A percentile compares a stretch with the other conserved stretches of the same genome.
phyloP scores from a whole-genome alignment of 257 asterid species.

The Solanum rostratum region DNA sequence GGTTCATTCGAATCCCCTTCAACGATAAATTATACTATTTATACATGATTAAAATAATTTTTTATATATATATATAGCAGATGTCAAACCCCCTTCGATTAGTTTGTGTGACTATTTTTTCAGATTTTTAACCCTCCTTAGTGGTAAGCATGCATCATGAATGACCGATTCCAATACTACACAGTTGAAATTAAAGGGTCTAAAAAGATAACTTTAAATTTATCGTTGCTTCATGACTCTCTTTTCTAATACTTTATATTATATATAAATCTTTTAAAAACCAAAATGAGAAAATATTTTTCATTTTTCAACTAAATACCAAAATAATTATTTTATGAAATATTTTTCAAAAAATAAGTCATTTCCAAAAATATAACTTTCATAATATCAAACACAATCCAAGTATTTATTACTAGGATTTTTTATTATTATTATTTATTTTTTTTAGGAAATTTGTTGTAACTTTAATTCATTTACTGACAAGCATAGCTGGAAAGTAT shows the following conservation, averaged over 20 bases:
- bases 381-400: not conserved
- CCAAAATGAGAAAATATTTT: not conserved
- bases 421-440: not conserved
- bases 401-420: not conserved
- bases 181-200: not conserved
- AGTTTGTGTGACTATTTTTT: too few species aligned
- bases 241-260: not conserved
- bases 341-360: too few species aligned
- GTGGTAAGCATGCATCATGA: not conserved
- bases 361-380: not conserved
- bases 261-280: not conserved
- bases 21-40: too few species aligned
- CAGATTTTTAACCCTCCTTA: too few species aligned
- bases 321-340: too few species aligned
- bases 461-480: not conserved
- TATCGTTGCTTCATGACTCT: not conserved
- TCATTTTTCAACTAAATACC: too few species aligned
- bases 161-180: not conserved
- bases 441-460: not conserved
- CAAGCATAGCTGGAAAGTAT: not conserved
- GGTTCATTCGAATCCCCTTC: too few species aligned
- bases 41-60: too few species aligned
- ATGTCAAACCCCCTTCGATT: too few species aligned
- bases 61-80: too few species aligned
- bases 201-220: not conserved